These are phyloP conservation scores for Amanita rubescens DNA, from an alignment of 768 basidiomycete genomes.

Conservation along the genomic window DNA sequence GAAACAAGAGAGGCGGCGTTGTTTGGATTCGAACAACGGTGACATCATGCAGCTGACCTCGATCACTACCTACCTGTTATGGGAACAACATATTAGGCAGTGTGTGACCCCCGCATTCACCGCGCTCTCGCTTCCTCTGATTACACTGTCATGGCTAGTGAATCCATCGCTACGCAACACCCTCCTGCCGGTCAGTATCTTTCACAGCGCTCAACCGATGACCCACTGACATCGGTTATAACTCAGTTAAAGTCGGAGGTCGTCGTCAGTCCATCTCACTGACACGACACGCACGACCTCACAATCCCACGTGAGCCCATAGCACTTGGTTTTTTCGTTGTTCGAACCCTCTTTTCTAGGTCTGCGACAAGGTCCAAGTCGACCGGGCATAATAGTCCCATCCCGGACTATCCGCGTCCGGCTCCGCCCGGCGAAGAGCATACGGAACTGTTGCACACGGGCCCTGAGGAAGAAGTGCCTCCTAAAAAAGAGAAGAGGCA, in stretches of 20 bases:
- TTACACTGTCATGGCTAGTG: background rate
- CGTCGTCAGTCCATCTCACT: constrained; percentile 13
- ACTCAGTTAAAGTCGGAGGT: constrained; percentile 23
- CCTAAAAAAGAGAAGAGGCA: constrained; percentile 45
- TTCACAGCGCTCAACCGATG: background rate
- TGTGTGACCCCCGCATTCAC: background rate
- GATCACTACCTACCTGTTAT: constrained; percentile 2
- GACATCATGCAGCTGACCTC: background rate
- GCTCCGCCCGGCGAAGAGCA: constrained; percentile 29
- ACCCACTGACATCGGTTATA: background rate
- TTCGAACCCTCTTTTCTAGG: background rate
- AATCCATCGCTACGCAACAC: constrained; percentile 26
- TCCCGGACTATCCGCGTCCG: constrained; percentile 47
- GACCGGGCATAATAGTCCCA: constrained; percentile 1
- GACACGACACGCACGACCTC: constrained; percentile 4
- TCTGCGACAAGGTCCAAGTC: background rate
- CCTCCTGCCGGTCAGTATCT: constrained; percentile 39
- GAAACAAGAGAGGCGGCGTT: background rate
- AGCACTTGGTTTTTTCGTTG: background rate
- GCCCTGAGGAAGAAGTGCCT: constrained; percentile 38
- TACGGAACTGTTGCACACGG: constrained; percentile 19
- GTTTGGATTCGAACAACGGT: background rate
- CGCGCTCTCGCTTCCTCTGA: background rate
- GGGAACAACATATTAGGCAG: background rate
- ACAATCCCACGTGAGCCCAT: constrained; percentile 8